A percentile compares a stretch with the other conserved stretches of the same genome.
Evolutionary conservation across 1,284 basidiomycete species (phyloP).

Genomic region (Mycosarcoma maydis): DNA sequence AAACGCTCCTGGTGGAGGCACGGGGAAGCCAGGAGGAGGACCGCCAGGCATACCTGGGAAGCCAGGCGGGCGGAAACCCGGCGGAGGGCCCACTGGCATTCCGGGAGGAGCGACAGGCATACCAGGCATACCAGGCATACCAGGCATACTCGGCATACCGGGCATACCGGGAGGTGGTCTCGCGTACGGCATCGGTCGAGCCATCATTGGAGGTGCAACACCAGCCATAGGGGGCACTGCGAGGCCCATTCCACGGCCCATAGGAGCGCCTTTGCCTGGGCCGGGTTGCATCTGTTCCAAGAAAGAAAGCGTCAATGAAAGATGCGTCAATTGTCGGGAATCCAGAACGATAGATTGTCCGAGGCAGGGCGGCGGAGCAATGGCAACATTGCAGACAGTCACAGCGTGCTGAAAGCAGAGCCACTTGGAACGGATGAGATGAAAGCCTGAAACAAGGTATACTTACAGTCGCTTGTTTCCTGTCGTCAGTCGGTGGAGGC

Average conservation of each 20-base stretch:
- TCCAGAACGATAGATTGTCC: too few relatives aligned
- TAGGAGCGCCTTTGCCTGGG: slow-evolving; percentile 91
- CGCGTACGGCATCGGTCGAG: slow-evolving; percentile 43
- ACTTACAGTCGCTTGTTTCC: slow-evolving; percentile 79
- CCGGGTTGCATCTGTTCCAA: slow-evolving; percentile 80
- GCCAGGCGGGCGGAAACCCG: slow-evolving; percentile 61
- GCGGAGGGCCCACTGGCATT: slow-evolving; percentile 58
- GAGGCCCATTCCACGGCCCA: slow-evolving; percentile 96
- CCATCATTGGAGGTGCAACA: slow-evolving; percentile 70
- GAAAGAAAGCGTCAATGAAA: background rate
- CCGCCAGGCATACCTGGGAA: slow-evolving; percentile 45
- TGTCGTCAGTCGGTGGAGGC: slow-evolving; percentile 89
- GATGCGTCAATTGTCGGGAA: background rate
- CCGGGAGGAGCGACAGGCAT: slow-evolving; percentile 68
- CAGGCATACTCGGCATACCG: slow-evolving; percentile 76
- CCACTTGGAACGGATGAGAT: too few relatives aligned
- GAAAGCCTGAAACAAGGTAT: too few relatives aligned
- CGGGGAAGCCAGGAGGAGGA: slow-evolving; percentile 44
- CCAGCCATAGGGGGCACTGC: slow-evolving; percentile 75
- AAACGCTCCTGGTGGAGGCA: slow-evolving; percentile 30
- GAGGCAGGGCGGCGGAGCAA: too few relatives aligned
- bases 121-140: slow-evolving; percentile 80
- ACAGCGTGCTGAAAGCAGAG: too few relatives aligned
- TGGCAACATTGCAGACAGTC: too few relatives aligned
- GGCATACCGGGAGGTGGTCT: slow-evolving; percentile 72